A percentile compares a stretch with the other conserved stretches of the same genome.
Evolutionary conservation across 2,329 filamentous ascomycete genomes (phyloP).

Genomic region (Aspergillus uvarum): DNA sequence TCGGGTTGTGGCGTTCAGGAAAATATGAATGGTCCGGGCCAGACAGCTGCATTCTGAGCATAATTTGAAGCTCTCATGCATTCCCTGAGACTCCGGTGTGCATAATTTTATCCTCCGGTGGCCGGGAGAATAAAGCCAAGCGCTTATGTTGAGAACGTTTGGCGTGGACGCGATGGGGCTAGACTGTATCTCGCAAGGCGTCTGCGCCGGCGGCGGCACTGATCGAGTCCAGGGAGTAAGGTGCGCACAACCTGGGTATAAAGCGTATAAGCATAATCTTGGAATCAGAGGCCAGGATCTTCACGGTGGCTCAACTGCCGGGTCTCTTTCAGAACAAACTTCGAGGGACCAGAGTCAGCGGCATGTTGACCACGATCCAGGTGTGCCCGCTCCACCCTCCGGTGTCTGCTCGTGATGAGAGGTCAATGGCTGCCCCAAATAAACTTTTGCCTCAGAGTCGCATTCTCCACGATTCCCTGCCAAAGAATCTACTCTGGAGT

Average conservation of each 20-base stretch:
- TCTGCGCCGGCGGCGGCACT: not conserved
- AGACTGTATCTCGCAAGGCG: not conserved
- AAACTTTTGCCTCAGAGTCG: not conserved
- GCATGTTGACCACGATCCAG: not conserved
- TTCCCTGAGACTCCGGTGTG: not conserved
- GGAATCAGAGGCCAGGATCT: not conserved
- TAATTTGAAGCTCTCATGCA: not conserved
- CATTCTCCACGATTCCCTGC: not conserved
- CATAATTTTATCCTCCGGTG: not conserved
- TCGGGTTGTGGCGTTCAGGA: not conserved
- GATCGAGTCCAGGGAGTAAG: not conserved
- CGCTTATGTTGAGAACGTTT: not conserved
- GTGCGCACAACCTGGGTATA: not conserved
- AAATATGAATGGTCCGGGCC: not conserved
- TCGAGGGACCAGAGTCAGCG: not conserved
- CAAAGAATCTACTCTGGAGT: not conserved
- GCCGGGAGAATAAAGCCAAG: not conserved
- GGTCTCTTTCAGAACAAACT: not conserved
- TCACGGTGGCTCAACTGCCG: not conserved
- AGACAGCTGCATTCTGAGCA: not conserved
- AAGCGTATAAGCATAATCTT: not conserved
- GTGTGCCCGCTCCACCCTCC: not conserved
- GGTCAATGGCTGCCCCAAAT: not conserved
- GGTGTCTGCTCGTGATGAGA: no score
- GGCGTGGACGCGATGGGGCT: not conserved